These are phyloP conservation scores for Rhodotorula paludigena DNA, from an alignment of 768 basidiomycete species.

Conservation along the genomic window DNA sequence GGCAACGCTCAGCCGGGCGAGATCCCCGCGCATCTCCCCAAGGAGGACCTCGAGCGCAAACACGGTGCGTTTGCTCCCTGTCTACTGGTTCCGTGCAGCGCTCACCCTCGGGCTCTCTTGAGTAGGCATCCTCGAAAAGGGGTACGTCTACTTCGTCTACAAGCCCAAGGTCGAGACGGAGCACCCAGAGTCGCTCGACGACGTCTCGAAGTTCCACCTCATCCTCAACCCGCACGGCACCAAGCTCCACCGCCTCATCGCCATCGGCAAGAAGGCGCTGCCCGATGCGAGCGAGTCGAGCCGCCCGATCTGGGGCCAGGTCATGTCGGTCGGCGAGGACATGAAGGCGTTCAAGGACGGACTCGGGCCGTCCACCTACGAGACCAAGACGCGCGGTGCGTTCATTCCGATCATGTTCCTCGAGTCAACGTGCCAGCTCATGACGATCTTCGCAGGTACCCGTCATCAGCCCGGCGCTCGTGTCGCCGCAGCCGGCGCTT, in stretches of 20 bases:
- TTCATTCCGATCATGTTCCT: too few species aligned
- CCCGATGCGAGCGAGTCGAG: constrained; percentile 51
- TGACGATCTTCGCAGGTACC: too few species aligned
- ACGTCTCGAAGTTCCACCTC: constrained; percentile 59
- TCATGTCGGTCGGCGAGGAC: constrained; percentile 56
- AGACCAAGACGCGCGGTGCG: constrained; percentile 60
- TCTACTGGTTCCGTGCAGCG: background rate
- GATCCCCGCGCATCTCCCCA: constrained; percentile 4
- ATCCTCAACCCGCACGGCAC: constrained; percentile 58
- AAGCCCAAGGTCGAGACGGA: constrained; percentile 55
- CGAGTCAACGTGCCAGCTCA: background rate
- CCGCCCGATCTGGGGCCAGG: constrained; percentile 54
- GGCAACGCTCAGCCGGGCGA: constrained; percentile 3
- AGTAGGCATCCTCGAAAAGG: constrained; percentile 32
- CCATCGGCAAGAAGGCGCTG: constrained; percentile 59
- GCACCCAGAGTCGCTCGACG: constrained; percentile 57
- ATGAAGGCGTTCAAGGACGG: constrained; percentile 53
- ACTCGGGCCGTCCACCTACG: constrained; percentile 55
- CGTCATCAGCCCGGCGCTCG: constrained; percentile 57
- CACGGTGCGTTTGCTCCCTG: constrained; percentile 15
- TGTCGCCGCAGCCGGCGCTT: constrained; percentile 58
- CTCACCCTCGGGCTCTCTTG: background rate
- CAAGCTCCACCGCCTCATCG: constrained; percentile 55
- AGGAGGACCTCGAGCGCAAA: constrained; percentile 20
- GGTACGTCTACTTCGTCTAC: constrained; percentile 60